phyloP scores from a whole-genome alignment of 1,139 yeast species.

The Protomyces pachydermus region DNA sequence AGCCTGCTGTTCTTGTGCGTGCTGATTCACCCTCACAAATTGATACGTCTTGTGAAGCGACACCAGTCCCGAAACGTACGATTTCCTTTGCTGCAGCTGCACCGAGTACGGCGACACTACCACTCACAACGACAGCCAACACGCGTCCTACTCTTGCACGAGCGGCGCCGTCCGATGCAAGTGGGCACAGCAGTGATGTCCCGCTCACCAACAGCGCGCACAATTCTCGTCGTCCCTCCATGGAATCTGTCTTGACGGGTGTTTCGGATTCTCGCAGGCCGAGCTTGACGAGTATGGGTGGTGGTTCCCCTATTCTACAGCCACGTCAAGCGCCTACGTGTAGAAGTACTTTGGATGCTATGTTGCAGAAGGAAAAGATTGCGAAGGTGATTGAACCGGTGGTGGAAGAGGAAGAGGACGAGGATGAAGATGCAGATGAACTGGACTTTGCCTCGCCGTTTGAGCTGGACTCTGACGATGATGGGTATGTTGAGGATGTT shows the following conservation, averaged over 20 bases:
- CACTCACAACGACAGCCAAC: no score
- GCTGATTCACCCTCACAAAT: not conserved
- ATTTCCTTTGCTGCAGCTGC: not conserved
- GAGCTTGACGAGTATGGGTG: not conserved
- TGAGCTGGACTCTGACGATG: constrained; percentile 1
- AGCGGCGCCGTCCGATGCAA: not conserved
- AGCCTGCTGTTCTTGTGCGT: not conserved
- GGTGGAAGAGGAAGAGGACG: constrained; percentile 24
- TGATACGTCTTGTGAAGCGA: not conserved
- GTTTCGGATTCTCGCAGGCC: not conserved
- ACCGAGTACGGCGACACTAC: not conserved
- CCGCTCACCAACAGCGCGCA: not conserved
- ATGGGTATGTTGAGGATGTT: constrained; percentile 10
- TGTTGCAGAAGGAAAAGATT: constrained; percentile 13
- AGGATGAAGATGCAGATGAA: constrained; percentile 19
- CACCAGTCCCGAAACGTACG: not conserved
- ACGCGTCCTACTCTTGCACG: no score
- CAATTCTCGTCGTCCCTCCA: constrained; percentile 14
- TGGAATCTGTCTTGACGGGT: not conserved
- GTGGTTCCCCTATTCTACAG: constrained; percentile 3
- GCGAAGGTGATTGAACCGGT: constrained; percentile 25
- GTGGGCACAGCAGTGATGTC: not conserved
- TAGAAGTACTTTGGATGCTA: constrained; percentile 11
- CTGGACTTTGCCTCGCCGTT: not conserved
- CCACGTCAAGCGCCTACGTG: constrained; percentile 12